Base-by-base conservation (phyloP, 257 asterid genomes). In the Solanum medicagineum region DNA sequence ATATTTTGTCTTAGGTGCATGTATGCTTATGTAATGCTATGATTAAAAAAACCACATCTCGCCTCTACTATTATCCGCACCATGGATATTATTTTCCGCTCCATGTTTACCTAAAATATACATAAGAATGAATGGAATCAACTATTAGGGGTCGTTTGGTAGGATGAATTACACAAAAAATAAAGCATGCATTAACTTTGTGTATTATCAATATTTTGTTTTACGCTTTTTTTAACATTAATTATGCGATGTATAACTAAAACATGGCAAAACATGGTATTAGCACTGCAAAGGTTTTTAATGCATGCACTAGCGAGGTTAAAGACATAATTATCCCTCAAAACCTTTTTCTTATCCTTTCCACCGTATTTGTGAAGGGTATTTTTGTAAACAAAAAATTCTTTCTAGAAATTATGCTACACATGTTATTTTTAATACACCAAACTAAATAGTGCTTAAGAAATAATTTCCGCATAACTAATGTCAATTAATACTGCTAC, bases 41-140 rank as follows among this genome's bases (percentile, higher is more conserved):
- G 81, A 87, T 57, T 70, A 24, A 71, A 45, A 60, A 51, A 83
- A 90, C 84, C 89, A 88, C 86, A 83, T 51, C 86, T 79, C 86
- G 87, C 87, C 84, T 53, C 86, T 70, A 60, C 77, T 73, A 51
- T 29, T 56, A 80, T 47, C 83, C 86, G 68, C n/a, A 70, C 70
- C 51, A 36, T 9, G 83, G 84, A 62, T 45, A 81, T 16, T 26
- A 40, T 82, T 40, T 86, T 87, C 44, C 83, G 88, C 87, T 83
- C 89, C n/a, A 22, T 70, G 5, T 89, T 87, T 49, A 83, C 89
- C 93, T 85, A 77, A 29, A 80, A 44, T 7, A 55, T 54, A 81
- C 40, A 51, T 80, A 85, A 20, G 79, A 66, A 40, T 19, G 36
- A 62, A 24, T 36, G 12, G 53, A 83, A 62, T 55, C 65, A 75